Evolutionary conservation across 306 rosid genomes (phyloP).

Genomic region (Vachellia collinsii): DNA sequence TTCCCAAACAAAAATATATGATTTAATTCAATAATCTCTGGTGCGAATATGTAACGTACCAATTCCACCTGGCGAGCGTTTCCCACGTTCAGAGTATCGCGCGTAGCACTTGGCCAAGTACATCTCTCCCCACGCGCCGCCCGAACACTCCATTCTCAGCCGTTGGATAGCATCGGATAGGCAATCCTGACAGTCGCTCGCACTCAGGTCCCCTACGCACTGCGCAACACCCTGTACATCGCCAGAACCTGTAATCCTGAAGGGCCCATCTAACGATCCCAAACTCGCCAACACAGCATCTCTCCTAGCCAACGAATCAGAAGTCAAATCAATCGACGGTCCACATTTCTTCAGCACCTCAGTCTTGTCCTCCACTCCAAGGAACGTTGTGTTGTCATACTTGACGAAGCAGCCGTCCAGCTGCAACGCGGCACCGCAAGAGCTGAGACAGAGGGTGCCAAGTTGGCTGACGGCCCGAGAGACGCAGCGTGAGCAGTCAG

Average conservation of each 20-base stretch:
- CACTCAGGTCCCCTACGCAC: constrained; percentile 88
- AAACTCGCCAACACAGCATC: constrained; percentile 66
- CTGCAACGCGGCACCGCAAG: constrained; percentile 91
- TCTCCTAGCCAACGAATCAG: constrained; percentile 51
- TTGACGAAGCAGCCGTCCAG: constrained; percentile 83
- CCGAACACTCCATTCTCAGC: constrained; percentile 72
- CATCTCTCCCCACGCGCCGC: constrained; percentile 62
- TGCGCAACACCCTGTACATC: constrained; percentile 62
- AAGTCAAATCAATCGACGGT: constrained; percentile 54
- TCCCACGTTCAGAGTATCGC: constrained; percentile 61
- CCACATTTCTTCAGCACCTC: constrained; percentile 76
- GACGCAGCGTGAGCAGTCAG: constrained; percentile 71
- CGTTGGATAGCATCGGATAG: constrained; percentile 75
- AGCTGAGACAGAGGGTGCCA: constrained; percentile 59
- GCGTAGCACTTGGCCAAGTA: constrained; percentile 91
- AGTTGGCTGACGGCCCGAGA: constrained; percentile 63
- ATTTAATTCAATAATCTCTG: neutral
- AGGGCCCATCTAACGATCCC: constrained; percentile 48
- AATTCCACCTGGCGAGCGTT: constrained; percentile 41
- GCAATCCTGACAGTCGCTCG: constrained; percentile 80
- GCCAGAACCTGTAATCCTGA: constrained; percentile 46
- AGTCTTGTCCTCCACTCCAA: constrained; percentile 89
- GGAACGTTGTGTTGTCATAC: constrained; percentile 70
- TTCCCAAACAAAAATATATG: neutral
- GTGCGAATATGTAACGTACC: constrained; percentile 44